Evolutionary conservation across 148 eudicot genomes (phyloP), one percentile per base, ranked within the genome.

Genomic region (Rheum nobile): DNA sequence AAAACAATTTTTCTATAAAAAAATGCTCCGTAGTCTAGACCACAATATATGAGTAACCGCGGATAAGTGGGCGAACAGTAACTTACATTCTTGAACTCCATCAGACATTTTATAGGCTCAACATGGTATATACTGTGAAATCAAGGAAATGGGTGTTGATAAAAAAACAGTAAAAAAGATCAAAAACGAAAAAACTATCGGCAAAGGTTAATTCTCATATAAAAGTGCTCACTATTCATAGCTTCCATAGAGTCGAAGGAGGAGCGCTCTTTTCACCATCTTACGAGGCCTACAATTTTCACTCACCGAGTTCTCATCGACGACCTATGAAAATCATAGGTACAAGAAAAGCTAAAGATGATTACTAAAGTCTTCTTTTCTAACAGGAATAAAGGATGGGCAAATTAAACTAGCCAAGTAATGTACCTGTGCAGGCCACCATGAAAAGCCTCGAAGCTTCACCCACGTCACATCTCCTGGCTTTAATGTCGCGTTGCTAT

Each of bases 381-480:
- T 6, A 0, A 3, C 24, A 32, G 39, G 9, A 32, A 65, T 32
- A 6, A 65, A 34, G 39, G 3, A 65, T 26, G 1, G 5, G 57
- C 6, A 50, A 32, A 32, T 65, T 31, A 1, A 32, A 28, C n/a
- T 22, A 4, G 31, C 16, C 14, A 12, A 28, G 7, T 61, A 7
- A 28, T 22, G 8, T 72, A 90, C 96, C 83, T 88, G 91, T 7
- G 88, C 91, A 76, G 91, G 96, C 96, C 96, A 90, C 96, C 91
- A 90, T 57, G 88, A 79, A 71, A 67, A 11, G 71, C 83, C 80
- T 29, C 38, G 77, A 67, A 79, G 78, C 79, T 84, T 85, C 77
- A 88, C 79, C 96, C 96, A 90, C 41, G 77, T 82, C 59, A 83
- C 37, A 44, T 88, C 87, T 72, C 91, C 96, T 0, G 77, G 83